Percentiles rank a stretch among this genome's conserved stretches.
phyloP scores from a whole-genome alignment of 139 green algal species.

The Coccomyxa sp. region DNA sequence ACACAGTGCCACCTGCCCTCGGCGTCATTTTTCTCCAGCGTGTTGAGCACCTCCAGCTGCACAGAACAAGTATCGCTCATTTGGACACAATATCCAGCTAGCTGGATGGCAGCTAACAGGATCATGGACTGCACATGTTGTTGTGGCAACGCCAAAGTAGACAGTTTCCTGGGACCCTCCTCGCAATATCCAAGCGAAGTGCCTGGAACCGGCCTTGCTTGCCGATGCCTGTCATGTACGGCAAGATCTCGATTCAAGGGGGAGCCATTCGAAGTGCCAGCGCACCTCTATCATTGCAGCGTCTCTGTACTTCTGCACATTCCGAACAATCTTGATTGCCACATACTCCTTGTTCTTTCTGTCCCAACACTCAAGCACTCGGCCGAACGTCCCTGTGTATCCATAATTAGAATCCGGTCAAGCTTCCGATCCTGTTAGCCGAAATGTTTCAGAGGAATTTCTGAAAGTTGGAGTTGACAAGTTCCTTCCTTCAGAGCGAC shows the following conservation, averaged over 20 bases:
- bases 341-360: slow-evolving; percentile 74
- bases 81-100: background rate
- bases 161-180: too few species aligned
- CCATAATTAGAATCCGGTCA: background rate
- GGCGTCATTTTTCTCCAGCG: slow-evolving; percentile 72
- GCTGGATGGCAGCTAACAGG: background rate
- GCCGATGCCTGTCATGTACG: too few species aligned
- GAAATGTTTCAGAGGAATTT: background rate
- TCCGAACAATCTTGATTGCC: slow-evolving; percentile 95
- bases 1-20: slow-evolving; percentile 62
- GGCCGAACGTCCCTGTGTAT: slow-evolving; percentile 82
- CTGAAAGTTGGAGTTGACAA: background rate
- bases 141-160: too few species aligned
- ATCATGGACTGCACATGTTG: background rate
- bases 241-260: too few species aligned
- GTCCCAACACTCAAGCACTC: slow-evolving; percentile 99
- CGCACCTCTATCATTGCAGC: slow-evolving; percentile 96
- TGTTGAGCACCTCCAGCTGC: slow-evolving; percentile 86
- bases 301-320: slow-evolving; percentile 95
- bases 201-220: too few species aligned
- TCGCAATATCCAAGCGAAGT: too few species aligned
- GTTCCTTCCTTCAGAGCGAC: background rate
- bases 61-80: background rate
- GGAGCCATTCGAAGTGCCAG: too few species aligned
- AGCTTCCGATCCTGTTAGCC: background rate